Percentiles rank a stretch among this genome's conserved stretches.
Conservation (phyloP, 2,329 filamentous ascomycete species). For the Arthrobotrys musiformis region DNA sequence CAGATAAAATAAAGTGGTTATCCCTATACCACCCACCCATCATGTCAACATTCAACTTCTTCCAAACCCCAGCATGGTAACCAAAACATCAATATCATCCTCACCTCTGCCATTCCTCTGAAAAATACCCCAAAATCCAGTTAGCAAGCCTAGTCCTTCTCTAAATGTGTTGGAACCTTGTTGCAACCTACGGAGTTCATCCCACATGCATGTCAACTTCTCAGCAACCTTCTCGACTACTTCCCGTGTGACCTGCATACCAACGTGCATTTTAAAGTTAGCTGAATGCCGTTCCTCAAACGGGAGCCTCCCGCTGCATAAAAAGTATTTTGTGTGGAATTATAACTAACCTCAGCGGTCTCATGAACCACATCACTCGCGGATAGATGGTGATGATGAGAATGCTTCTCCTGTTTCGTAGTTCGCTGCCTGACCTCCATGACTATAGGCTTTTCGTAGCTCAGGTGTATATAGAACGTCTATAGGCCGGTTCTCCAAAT, state of each 20-base stretch:
- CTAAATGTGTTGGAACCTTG: slow-evolving; percentile 15
- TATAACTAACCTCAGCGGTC: slow-evolving; percentile 44
- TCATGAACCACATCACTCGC: slow-evolving; percentile 45
- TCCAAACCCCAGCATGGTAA: background rate
- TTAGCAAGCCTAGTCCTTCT: background rate
- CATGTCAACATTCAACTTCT: slow-evolving; percentile 63
- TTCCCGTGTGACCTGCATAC: slow-evolving; percentile 27
- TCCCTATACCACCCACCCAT: slow-evolving; percentile 63
- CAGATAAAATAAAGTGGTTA: slow-evolving; percentile 75
- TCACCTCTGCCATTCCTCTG: slow-evolving; percentile 53
- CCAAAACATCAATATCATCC: background rate
- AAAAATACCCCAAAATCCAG: background rate
- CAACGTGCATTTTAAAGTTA: too few species aligned
- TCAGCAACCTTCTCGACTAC: slow-evolving; percentile 49
- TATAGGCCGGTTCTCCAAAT: too few species aligned
- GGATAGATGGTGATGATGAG: slow-evolving; percentile 2
- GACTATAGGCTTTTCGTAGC: background rate
- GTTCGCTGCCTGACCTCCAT: slow-evolving; percentile 36
- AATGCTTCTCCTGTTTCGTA: slow-evolving; percentile 7
- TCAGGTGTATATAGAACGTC: background rate
- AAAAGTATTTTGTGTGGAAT: too few species aligned
- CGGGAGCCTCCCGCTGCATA: background rate
- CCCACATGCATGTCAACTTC: slow-evolving; percentile 59
- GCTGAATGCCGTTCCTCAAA: too few species aligned
- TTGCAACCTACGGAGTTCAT: slow-evolving; percentile 58